Evolutionary conservation across 2,329 filamentous ascomycete genomes (phyloP).

Genomic region (Pseudogymnoascus sp.): DNA sequence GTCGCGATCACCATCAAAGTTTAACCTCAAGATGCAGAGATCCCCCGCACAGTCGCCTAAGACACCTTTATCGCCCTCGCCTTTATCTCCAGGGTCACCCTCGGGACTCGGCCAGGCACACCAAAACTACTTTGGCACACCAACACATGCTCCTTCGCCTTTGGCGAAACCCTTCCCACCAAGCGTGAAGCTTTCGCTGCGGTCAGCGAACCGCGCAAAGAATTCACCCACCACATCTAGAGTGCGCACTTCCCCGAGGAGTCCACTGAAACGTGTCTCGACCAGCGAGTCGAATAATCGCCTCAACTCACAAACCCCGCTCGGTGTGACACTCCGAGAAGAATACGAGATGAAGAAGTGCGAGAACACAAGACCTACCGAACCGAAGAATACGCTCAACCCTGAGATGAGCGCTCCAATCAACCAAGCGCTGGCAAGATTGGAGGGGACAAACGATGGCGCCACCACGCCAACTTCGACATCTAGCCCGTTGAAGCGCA

Average conservation of each 20-base stretch:
- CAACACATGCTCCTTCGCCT: conserved; percentile 41
- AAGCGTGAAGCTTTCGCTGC: conserved; percentile 58
- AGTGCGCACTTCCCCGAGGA: conserved; percentile 65
- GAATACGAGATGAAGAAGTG: conserved; percentile 7
- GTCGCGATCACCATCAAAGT: conserved; percentile 90
- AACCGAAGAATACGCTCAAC: conserved; percentile 37
- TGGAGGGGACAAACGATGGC: conserved; percentile 32
- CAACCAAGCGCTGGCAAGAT: conserved; percentile 42
- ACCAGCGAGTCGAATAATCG: conserved; percentile 37
- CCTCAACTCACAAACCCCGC: conserved; percentile 30
- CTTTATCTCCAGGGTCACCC: conserved; percentile 43
- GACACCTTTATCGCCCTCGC: conserved; percentile 52
- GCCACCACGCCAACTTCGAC: conserved; percentile 46
- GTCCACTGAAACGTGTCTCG: conserved; percentile 71
- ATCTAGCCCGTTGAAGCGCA: conserved; percentile 83
- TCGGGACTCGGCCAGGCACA: conserved; percentile 33
- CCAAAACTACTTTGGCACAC: conserved; percentile 17
- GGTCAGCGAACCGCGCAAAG: conserved; percentile 54
- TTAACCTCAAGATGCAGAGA: conserved; percentile 50
- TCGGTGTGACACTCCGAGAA: conserved; percentile 1
- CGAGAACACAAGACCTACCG: conserved; percentile 30
- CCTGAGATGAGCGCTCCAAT: conserved; percentile 49
- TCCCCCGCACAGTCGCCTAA: conserved; percentile 39
- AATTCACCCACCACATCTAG: conserved; percentile 51
- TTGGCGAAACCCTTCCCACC: conserved; percentile 59